Base-by-base conservation (phyloP, 208 protist species). In the Phytomonas sp. region DNA sequence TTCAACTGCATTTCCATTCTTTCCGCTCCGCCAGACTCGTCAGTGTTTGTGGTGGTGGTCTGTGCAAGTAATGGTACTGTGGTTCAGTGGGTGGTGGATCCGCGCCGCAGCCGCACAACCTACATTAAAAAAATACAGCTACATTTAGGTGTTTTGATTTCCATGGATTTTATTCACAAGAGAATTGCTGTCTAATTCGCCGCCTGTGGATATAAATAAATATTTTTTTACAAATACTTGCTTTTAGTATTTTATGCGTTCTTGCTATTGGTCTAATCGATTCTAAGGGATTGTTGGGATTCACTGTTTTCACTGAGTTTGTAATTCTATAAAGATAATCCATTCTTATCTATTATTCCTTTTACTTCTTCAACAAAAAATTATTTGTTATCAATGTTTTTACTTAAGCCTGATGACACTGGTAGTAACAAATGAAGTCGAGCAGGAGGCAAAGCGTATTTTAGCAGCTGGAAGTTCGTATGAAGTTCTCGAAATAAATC, bases 61-160 rank as follows among this genome's bases (percentile, higher is more conserved):
- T 95, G 88, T 70, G 81, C 88, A 26, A 91, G 61, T 59, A 88
- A 95, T 69, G 86, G 91, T 26, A 88, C 81, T 26, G 79, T 94
- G 16, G 70, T 95, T 36, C 78, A 91, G 63, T 94, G 91, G 88
- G 80, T 93, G 32, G 71, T 92, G 29, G 85, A 93, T 63, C 87
- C 87, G 16, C 75, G 77, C 6, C 82, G 80, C 32, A 72, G 40
- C 19, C 71, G 76, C 42, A 81, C 60, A 7, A 69, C 42, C 14
- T 94, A 92, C 70, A 90, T 83, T 23, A 91, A 92, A 52, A 87
- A 84, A 56, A 49, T 92, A 33, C 86, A 95, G 66, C 70, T 95
- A 12, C 81, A 94, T 64, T 31, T 95, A 34, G 91, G 91, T 11
- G 76, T 77, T 10, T 77, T 95, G 61, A 67, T 93, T 33, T 76